A percentile compares a stretch with the other conserved stretches of the same genome.
Evolutionary conservation across 2,329 filamentous ascomycete species (phyloP).

Genomic region (Teratosphaeria epicoccoides): DNA sequence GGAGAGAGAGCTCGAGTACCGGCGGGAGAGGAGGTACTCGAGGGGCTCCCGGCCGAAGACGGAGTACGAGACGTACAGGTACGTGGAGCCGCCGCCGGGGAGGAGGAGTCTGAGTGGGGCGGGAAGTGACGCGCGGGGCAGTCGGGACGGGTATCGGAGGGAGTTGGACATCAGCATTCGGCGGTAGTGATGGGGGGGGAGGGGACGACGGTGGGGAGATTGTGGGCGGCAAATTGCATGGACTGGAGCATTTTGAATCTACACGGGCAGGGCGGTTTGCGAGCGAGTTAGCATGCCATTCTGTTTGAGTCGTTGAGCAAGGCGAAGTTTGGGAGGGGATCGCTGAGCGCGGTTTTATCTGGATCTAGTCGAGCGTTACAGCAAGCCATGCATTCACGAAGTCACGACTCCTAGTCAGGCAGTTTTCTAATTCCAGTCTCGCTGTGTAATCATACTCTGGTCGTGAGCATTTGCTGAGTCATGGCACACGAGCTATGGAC

Average conservation of each 20-base stretch:
- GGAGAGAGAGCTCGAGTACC: conserved; percentile 33
- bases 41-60: too few relatives aligned
- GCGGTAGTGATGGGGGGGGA: background rate
- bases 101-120: conserved; percentile 15
- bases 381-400: background rate
- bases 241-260: background rate
- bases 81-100: conserved; percentile 28
- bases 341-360: too few relatives aligned
- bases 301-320: too few relatives aligned
- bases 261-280: background rate
- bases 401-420: background rate
- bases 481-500: too few relatives aligned
- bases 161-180: conserved; percentile 9
- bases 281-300: background rate
- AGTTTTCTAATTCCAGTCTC: background rate
- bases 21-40: conserved; percentile 12
- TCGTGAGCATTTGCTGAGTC: too few relatives aligned
- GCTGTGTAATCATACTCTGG: too few relatives aligned
- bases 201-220: conserved; percentile 5
- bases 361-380: background rate
- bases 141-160: conserved; percentile 12
- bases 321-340: too few relatives aligned
- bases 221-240: background rate
- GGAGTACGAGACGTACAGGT: conserved; percentile 37
- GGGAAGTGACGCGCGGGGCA: conserved; percentile 14